Evolutionary conservation across 2,329 filamentous ascomycete species (phyloP), one percentile per base, ranked within the genome.

Genomic region (Alternaria hordeiaustralica): DNA sequence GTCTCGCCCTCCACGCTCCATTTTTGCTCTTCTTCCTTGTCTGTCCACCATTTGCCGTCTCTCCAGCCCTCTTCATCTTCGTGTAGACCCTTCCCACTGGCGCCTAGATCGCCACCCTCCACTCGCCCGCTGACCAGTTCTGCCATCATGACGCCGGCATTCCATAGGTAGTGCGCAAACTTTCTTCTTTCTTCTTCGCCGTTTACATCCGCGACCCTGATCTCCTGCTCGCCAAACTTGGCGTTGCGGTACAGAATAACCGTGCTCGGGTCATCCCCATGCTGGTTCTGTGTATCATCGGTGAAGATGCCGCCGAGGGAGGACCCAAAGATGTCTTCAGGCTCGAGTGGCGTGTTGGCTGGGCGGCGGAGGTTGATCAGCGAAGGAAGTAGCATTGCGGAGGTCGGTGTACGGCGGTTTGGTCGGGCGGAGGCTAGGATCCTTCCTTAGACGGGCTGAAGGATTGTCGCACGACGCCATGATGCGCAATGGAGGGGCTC

Each of bases 91-190:
- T 61, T 57, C 1, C 62, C 60, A 13, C 71, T 74, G 8, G 67
- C 61, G n/a, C 69, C 63, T 44, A 67, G 23, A 23, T 53, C 49
- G 12, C 53, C 62, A 6, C 66, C 63, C 15, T 46, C 55, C 15
- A 63, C 53, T 63, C 63, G 45, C 41, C 79, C 80, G 6, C 77
- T 80, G 28, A 84, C 73, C 45, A 84, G 61, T 70, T 84, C 83
- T 5, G 76, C 82, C 78, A 84, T 77, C 67, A 84, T 72, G 26
- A 85, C 72, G 0, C 82, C 82, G 7, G 90, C 84, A 78, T 93
- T 93, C 90, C 90, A 93, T 25, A 93, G 79, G 76, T 90, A 92
- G 75, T 93, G 90, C 65, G 88, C 88, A 75, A 92, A 93, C 47
- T 92, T 84, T 20, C 79, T 77, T 54, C 89, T 81, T 70, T 88